Percentiles rank a stretch among this genome's conserved stretches.
Conservation (phyloP, 495 filamentous ascomycete species). For the Daldinia vernicosa region DNA sequence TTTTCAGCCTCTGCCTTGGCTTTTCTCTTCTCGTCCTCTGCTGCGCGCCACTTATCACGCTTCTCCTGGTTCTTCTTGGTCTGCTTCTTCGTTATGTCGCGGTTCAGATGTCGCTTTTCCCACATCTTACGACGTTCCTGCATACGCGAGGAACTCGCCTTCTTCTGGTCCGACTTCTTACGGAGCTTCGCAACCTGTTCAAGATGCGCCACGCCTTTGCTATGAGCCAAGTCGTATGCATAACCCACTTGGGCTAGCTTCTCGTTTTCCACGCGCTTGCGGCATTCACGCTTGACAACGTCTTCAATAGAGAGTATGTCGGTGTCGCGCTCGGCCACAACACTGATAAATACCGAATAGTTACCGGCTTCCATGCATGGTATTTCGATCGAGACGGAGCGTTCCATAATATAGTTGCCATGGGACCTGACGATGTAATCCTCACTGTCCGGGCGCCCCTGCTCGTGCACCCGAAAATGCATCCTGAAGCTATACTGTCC, state of each 20-base stretch:
- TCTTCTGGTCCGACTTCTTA: constrained; percentile 59
- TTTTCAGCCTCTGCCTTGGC: constrained; percentile 50
- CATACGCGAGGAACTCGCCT: constrained; percentile 56
- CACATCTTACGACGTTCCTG: constrained; percentile 56
- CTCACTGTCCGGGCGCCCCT: constrained; percentile 73
- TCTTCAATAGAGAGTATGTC: constrained; percentile 69
- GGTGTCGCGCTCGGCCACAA: constrained; percentile 71
- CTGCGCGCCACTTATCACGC: constrained; percentile 59
- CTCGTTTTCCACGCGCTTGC: constrained; percentile 69
- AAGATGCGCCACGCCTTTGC: constrained; percentile 73
- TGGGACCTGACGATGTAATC: constrained; percentile 90
- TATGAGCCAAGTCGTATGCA: constrained; percentile 89
- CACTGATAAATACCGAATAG: constrained; percentile 84
- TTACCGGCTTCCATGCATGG: constrained; percentile 74
- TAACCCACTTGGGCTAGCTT: constrained; percentile 88
- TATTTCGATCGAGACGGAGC: constrained; percentile 60
- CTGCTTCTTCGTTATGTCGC: constrained; percentile 50
- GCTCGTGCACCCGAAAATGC: constrained; percentile 83
- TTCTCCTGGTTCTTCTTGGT: constrained; percentile 51
- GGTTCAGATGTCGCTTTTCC: constrained; percentile 57
- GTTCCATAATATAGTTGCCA: constrained; percentile 69
- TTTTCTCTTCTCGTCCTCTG: constrained; percentile 58
- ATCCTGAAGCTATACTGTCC: constrained; percentile 85
- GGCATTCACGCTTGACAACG: constrained; percentile 73
- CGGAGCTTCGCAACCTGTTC: constrained; percentile 65